phyloP scores from a whole-genome alignment of 2,329 filamentous ascomycete genomes.

The Coniochaeta sp. region DNA sequence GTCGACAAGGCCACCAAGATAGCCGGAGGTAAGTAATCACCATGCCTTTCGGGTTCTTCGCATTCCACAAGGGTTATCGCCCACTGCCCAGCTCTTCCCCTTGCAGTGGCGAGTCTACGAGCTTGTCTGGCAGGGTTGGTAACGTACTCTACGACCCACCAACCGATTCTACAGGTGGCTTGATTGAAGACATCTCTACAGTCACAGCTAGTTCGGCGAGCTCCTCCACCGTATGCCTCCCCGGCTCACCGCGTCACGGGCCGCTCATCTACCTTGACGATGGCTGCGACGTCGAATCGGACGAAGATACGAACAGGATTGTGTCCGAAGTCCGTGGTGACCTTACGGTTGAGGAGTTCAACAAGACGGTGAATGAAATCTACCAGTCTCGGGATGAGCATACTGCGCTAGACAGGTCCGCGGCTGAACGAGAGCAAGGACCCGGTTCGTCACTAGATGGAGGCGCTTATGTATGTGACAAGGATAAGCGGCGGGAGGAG shows the following conservation, averaged over 20 bases:
- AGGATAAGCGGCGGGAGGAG: background rate
- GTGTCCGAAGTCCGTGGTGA: background rate
- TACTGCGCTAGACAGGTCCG: too few species aligned
- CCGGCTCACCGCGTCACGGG: background rate
- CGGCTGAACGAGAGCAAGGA: too few species aligned
- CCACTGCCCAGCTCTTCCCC: background rate
- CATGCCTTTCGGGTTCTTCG: background rate
- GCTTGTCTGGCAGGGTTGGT: background rate
- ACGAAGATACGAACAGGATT: background rate
- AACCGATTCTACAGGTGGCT: background rate
- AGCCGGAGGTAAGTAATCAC: background rate
- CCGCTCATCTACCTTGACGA: background rate
- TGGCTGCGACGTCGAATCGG: background rate
- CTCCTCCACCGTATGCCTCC: background rate
- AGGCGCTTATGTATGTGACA: background rate
- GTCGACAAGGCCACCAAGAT: background rate
- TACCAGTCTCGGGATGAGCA: too few species aligned
- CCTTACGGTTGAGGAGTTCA: background rate
- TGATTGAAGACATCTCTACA: too few species aligned
- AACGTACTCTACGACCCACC: background rate
- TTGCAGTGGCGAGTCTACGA: background rate
- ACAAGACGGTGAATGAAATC: background rate
- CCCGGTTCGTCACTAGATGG: background rate
- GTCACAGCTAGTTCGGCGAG: background rate
- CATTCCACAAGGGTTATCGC: background rate